Evolutionary conservation across 129 eudicot genomes (phyloP).

Genomic region (sunflower (Helianthus annuus)): HanXRQr2.0-SUNRISE NC_035437.2:167187970-167188469

Average conservation of each 20-base stretch:
- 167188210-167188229: conserved; percentile 83
- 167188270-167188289: conserved; percentile 57
- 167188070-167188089: background rate
- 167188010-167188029: conserved; percentile 84
- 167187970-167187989: conserved; percentile 89
- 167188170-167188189: conserved; percentile 82
- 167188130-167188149: conserved; percentile 93
- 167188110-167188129: conserved; percentile 95
- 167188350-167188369: conserved; percentile 72
- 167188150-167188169: conserved; percentile 96
- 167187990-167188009: conserved; percentile 92
- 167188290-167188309: conserved; percentile 44
- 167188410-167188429: conserved; percentile 40
- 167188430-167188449: conserved; percentile 25
- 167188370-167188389: conserved; percentile 89
- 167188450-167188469: conserved; percentile 61
- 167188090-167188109: conserved; percentile 21
- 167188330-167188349: conserved; percentile 75
- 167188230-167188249: conserved; percentile 63
- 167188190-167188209: conserved; percentile 64
- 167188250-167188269: conserved; percentile 41
- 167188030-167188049: conserved; percentile 14
- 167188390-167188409: conserved; percentile 48
- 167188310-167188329: conserved; percentile 55
- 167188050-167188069: conserved; percentile 8